phyloP scores from a whole-genome alignment of 805 yeast genomes.

The Candida odintsovae region DNA sequence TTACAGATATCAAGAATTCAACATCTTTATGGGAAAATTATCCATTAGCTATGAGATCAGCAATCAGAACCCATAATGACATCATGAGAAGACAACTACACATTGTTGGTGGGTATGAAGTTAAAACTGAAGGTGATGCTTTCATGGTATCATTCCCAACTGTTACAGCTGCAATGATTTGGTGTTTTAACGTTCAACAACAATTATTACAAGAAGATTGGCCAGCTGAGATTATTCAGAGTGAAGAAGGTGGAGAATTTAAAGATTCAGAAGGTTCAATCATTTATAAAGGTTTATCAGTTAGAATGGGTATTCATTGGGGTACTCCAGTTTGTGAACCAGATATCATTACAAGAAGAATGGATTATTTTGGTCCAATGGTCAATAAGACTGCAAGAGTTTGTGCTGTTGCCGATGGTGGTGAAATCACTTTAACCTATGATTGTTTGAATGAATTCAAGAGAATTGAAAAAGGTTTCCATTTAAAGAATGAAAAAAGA shows the following conservation, averaged over 20 bases:
- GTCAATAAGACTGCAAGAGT: slow-evolving; percentile 94
- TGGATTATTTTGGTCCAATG: slow-evolving; percentile 99
- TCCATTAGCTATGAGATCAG: slow-evolving; percentile 93
- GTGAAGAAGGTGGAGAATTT: slow-evolving; percentile 79
- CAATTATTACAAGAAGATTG: slow-evolving; percentile 82
- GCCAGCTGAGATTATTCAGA: slow-evolving; percentile 88
- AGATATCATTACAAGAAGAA: slow-evolving; percentile 90
- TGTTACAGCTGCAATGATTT: slow-evolving; percentile 79
- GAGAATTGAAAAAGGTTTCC: slow-evolving; percentile 38
- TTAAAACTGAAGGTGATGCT: slow-evolving; percentile 98
- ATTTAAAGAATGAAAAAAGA: slow-evolving; percentile 4
- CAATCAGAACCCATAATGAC: slow-evolving; percentile 89
- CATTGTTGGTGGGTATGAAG: slow-evolving; percentile 95
- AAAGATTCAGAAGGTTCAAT: slow-evolving; percentile 51
- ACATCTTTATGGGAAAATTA: slow-evolving; percentile 90
- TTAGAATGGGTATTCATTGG: slow-evolving; percentile 98
- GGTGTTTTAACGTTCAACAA: slow-evolving; percentile 93
- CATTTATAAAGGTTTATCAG: slow-evolving; percentile 85
- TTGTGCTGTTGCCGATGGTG: slow-evolving; percentile 94
- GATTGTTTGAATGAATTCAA: slow-evolving; percentile 75
- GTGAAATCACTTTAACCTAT: slow-evolving; percentile 84
- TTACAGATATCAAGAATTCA: slow-evolving; percentile 94
- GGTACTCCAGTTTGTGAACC: slow-evolving; percentile 95
- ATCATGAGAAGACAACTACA: slow-evolving; percentile 91
- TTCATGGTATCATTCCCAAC: slow-evolving; percentile 97